Evolutionary conservation across 495 filamentous ascomycete species (phyloP).

Genomic region (Durotheca rogersii): DNA sequence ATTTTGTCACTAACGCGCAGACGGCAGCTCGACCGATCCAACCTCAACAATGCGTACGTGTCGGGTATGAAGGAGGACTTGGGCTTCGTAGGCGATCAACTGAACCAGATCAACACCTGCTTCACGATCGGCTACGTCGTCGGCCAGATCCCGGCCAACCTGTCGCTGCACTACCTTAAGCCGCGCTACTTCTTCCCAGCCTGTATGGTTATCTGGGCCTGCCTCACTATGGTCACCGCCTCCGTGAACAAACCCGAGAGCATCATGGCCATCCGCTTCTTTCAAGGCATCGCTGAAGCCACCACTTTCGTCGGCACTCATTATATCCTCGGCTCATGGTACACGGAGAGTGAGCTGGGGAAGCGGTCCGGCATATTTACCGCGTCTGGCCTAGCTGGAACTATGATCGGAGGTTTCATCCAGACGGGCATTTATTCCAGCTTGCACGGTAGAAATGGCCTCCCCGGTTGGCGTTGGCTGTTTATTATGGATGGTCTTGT

Average conservation of each 20-base stretch:
- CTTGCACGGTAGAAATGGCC: constrained; percentile 51
- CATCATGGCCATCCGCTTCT: constrained; percentile 70
- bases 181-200: constrained; percentile 62
- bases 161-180: constrained; percentile 59
- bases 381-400: constrained; percentile 52
- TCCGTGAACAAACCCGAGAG: constrained; percentile 48
- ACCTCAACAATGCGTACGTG: constrained; percentile 64
- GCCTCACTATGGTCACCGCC: constrained; percentile 61
- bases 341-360: constrained; percentile 62
- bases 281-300: constrained; percentile 62
- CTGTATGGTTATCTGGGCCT: constrained; percentile 63
- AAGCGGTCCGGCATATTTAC: constrained; percentile 62
- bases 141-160: constrained; percentile 62
- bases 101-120: constrained; percentile 59
- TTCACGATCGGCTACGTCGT: constrained; percentile 53
- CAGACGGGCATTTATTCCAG: constrained; percentile 58
- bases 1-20: constrained; percentile 29
- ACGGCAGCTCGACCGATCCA: constrained; percentile 54
- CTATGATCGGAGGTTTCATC: constrained; percentile 56
- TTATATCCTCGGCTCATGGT: constrained; percentile 68
- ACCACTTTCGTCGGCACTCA: constrained; percentile 64
- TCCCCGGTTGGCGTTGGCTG: constrained; percentile 66
- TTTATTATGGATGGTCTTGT: constrained; percentile 55
- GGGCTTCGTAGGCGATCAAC: constrained; percentile 55
- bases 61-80: constrained; percentile 67